Evolutionary conservation across 2,329 filamentous ascomycete genomes (phyloP).

Genomic region (Apiospora marii): DNA sequence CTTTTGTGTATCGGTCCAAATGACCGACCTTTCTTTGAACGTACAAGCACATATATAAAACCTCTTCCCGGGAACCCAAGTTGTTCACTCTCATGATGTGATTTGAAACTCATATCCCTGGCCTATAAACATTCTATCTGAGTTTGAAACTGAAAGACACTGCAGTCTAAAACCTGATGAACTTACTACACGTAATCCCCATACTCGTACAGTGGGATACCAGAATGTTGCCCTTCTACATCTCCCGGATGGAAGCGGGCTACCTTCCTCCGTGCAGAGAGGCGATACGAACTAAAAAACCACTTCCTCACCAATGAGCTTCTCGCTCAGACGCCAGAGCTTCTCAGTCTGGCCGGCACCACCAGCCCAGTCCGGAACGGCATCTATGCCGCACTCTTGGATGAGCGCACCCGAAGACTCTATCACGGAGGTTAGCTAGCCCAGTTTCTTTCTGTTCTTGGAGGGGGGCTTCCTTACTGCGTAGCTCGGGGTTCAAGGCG

Average conservation of each 20-base stretch:
- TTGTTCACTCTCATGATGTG: too few species aligned
- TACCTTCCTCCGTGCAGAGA: too few species aligned
- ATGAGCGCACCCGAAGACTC: constrained; percentile 40
- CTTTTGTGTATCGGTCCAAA: neutral
- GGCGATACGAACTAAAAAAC: neutral
- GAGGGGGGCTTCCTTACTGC: constrained; percentile 11
- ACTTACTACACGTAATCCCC: too few species aligned
- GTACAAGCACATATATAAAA: neutral
- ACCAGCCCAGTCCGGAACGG: constrained; percentile 38
- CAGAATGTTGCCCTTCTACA: too few species aligned
- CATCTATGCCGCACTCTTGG: constrained; percentile 32
- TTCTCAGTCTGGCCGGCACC: constrained; percentile 40
- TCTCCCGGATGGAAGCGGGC: too few species aligned
- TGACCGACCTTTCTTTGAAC: neutral
- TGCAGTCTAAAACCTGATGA: neutral
- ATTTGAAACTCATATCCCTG: too few species aligned
- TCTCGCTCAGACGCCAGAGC: constrained; percentile 46
- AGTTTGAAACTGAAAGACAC: neutral
- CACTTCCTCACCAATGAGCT: constrained; percentile 41
- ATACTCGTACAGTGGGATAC: neutral
- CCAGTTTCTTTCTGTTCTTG: neutral
- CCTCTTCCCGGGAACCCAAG: neutral
- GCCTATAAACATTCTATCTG: too few species aligned
- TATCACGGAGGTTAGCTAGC: neutral
- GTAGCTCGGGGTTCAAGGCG: constrained; percentile 40